A percentile compares a stretch with the other conserved stretches of the same genome.
Evolutionary conservation across 2,329 filamentous ascomycete genomes (phyloP).

Genomic region (Colletotrichum gloeosporioides): DNA sequence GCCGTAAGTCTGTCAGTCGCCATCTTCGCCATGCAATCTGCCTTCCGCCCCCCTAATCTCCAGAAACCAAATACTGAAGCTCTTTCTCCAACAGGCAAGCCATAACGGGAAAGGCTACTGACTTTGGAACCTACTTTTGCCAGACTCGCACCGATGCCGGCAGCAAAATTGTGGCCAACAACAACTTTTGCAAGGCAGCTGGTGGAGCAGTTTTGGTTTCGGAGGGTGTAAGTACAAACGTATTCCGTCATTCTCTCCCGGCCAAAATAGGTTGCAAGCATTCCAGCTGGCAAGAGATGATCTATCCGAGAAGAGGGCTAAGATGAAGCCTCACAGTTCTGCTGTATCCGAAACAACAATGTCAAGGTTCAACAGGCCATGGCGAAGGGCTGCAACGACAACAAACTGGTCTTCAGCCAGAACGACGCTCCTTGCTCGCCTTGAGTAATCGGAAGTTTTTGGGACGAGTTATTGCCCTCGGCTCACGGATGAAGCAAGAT

Average conservation of each 20-base stretch:
- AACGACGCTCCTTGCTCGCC: not conserved
- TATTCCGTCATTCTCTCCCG: too few relatives aligned
- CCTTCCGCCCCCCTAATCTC: too few relatives aligned
- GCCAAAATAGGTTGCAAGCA: too few relatives aligned
- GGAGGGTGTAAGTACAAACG: not conserved
- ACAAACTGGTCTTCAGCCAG: not conserved
- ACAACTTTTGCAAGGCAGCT: not conserved
- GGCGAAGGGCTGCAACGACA: not conserved
- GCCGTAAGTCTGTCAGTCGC: not conserved
- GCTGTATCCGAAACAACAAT: not conserved
- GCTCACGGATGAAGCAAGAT: not conserved
- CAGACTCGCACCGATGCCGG: not conserved
- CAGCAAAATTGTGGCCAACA: not conserved
- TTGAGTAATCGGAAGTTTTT: not conserved
- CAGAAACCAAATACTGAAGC: too few relatives aligned
- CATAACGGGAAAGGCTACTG: not conserved
- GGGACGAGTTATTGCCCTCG: rapidly evolving
- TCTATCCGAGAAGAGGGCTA: too few relatives aligned
- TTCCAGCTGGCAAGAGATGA: too few relatives aligned
- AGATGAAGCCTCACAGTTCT: not conserved
- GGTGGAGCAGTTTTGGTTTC: not conserved
- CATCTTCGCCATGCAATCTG: not conserved
- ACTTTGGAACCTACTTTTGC: not conserved
- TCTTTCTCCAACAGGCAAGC: not conserved
- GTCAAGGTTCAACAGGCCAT: not conserved